Evolutionary conservation across 2,329 filamentous ascomycete genomes (phyloP), one percentile per base, ranked within the genome.

Genomic region (Setomelanomma holmii): DNA sequence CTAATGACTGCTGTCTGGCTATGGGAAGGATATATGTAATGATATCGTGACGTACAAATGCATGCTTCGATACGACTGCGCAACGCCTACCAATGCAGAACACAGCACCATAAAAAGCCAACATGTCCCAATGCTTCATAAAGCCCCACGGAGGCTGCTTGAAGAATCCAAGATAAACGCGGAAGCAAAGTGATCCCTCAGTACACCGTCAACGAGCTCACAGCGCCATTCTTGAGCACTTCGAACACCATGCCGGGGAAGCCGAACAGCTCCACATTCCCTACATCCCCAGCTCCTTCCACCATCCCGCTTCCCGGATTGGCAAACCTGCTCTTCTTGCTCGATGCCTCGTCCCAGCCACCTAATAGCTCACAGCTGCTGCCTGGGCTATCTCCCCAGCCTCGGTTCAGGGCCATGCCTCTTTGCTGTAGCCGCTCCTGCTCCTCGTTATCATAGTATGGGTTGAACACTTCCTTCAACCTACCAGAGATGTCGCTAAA

Each of bases 171-270:
- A n/a, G n/a, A n/a, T n/a, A n/a, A n/a, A n/a, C n/a, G n/a, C n/a
- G n/a, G n/a, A n/a, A n/a, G n/a, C n/a, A n/a, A n/a, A n/a, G n/a
- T n/a, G 5, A 14, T 30, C 5, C 3, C 38, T 84, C 72, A 96
- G 78, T 93, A 96, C 20, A 96, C 87, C 8, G 93, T 98, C 72
- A 98, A 80, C 21, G 90, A 89, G 74, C 91, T 96, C 20, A 99
- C 90, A 55, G 86, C 88, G 4, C 90, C 92, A 69, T 96, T 97
- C 85, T 90, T 93, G 74, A 98, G 77, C 22, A 99, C 93, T 77
- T 99, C 95, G 78, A 99, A 98, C 40, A 97, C 86, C 74, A 98
- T 78, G 0, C 95, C 93, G 0, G 95, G 93, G 68, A 97, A 97
- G 1, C 93, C 93, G 77, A 91, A 98, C 22, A 99, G 76, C 56